phyloP scores from a whole-genome alignment of 2,329 filamentous ascomycete genomes.

The Nothophaeocryptopus gaeumannii region DNA sequence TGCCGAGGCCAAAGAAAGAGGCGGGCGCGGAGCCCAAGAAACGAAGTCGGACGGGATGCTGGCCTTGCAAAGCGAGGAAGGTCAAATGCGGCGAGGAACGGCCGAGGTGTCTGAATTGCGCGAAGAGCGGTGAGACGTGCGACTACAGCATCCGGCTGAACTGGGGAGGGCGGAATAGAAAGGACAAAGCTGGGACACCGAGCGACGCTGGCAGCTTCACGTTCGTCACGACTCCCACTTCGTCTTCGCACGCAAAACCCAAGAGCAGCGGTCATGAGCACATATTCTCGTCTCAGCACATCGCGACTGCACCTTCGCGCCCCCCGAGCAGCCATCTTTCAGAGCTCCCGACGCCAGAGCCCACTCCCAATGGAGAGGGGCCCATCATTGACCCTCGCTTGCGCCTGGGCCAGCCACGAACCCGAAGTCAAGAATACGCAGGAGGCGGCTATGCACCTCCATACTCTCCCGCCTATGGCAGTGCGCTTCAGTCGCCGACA shows the following conservation, averaged over 20 bases:
- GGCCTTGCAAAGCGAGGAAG: slow-evolving; percentile 76
- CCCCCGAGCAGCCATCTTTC: slow-evolving; percentile 20
- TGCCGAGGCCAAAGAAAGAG: slow-evolving; percentile 66
- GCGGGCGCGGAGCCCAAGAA: slow-evolving; percentile 64
- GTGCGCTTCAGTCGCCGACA: slow-evolving; percentile 9
- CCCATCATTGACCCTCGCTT: slow-evolving; percentile 21
- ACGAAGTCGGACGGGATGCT: slow-evolving; percentile 66
- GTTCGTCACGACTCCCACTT: slow-evolving; percentile 27
- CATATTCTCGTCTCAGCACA: slow-evolving; percentile 35
- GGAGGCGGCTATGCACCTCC: slow-evolving; percentile 1
- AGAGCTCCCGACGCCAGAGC: slow-evolving; percentile 21
- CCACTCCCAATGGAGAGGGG: slow-evolving; percentile 18
- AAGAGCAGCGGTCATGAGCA: slow-evolving; percentile 27
- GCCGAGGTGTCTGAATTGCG: slow-evolving; percentile 69
- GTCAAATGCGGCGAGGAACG: slow-evolving; percentile 80
- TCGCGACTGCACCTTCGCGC: slow-evolving; percentile 24
- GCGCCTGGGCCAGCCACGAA: background rate
- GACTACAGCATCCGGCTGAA: slow-evolving; percentile 80
- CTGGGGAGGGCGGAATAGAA: slow-evolving; percentile 70
- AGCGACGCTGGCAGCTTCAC: slow-evolving; percentile 29
- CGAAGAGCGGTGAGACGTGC: slow-evolving; percentile 64
- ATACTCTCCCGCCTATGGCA: background rate
- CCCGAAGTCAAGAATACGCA: background rate
- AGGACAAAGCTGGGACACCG: slow-evolving; percentile 38
- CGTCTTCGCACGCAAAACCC: slow-evolving; percentile 1